These are phyloP conservation scores for Moesziomyces antarcticus DNA, from an alignment of 1,284 basidiomycete species.

Conservation along the genomic window DNA sequence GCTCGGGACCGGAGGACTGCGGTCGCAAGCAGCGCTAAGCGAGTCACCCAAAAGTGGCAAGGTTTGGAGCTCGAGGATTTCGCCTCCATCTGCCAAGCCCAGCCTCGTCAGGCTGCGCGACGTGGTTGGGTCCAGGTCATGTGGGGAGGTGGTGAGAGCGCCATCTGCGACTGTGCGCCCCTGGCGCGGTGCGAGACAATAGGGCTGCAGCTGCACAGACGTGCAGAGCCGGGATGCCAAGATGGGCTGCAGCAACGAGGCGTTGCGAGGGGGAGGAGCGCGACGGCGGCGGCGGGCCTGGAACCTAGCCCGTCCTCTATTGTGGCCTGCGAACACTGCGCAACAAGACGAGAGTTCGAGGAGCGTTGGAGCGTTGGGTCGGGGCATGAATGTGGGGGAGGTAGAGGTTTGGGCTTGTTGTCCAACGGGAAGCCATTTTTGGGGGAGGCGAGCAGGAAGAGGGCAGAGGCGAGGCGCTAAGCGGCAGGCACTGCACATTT, in stretches of 20 bases:
- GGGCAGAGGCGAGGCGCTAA: background rate
- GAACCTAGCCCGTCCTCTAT: no score
- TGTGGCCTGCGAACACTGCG: no score
- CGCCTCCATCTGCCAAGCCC: background rate
- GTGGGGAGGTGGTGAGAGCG: background rate
- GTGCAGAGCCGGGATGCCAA: background rate
- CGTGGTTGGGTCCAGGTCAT: background rate
- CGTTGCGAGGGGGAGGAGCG: background rate
- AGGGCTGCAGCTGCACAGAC: no score
- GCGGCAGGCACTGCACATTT: background rate
- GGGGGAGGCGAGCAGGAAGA: no score
- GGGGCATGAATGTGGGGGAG: background rate
- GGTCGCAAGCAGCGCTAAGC: background rate
- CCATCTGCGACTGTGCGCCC: background rate
- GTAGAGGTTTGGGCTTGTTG: background rate
- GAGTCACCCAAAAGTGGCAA: conserved; percentile 1
- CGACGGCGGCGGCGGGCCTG: no score
- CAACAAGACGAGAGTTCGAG: no score
- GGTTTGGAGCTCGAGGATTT: background rate
- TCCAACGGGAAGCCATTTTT: background rate
- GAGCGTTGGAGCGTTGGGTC: background rate
- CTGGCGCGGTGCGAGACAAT: background rate
- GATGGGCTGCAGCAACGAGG: background rate
- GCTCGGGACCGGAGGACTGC: background rate
- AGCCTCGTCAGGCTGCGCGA: no score